phyloP scores from a whole-genome alignment of 2,329 filamentous ascomycete genomes.

The Xylaria polymorpha region DNA sequence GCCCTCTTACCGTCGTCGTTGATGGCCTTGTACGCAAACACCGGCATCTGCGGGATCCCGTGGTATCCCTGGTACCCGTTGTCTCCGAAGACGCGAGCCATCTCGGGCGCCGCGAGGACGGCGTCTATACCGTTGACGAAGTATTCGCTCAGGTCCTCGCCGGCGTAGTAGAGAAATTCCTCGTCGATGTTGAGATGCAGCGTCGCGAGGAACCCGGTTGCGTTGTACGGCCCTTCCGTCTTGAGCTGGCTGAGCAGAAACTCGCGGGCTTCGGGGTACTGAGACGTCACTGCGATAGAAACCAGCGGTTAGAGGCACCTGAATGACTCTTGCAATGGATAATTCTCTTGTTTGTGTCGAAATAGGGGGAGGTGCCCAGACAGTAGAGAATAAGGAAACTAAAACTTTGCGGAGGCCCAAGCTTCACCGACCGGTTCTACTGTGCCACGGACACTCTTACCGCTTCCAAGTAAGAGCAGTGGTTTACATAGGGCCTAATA shows the following conservation, averaged over 20 bases:
- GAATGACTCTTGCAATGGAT: too few species aligned
- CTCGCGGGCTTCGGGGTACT: constrained; percentile 7
- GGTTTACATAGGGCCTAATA: too few species aligned
- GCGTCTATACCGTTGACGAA: constrained; percentile 7
- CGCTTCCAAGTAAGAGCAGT: too few species aligned
- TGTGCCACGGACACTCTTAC: not conserved
- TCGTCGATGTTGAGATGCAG: not conserved
- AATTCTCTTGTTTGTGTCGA: too few species aligned
- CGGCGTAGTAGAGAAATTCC: not conserved
- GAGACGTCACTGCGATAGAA: not conserved
- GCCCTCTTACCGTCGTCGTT: not conserved
- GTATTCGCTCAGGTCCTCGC: not conserved
- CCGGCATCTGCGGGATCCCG: constrained; percentile 4
- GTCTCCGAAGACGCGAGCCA: not conserved
- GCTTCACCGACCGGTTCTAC: not conserved
- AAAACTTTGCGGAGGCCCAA: not conserved
- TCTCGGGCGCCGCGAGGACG: not conserved
- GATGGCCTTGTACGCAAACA: not conserved
- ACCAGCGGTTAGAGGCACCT: not conserved
- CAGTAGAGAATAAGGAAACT: not conserved
- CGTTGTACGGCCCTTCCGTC: not conserved
- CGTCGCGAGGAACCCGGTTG: not conserved
- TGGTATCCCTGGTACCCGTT: not conserved
- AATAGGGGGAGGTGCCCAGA: not conserved
- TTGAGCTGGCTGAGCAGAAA: constrained; percentile 13